Percentiles rank a stretch among this genome's conserved stretches.
Conservation (phyloP, 2,329 filamentous ascomycete genomes). For the Nemania sp. region DNA sequence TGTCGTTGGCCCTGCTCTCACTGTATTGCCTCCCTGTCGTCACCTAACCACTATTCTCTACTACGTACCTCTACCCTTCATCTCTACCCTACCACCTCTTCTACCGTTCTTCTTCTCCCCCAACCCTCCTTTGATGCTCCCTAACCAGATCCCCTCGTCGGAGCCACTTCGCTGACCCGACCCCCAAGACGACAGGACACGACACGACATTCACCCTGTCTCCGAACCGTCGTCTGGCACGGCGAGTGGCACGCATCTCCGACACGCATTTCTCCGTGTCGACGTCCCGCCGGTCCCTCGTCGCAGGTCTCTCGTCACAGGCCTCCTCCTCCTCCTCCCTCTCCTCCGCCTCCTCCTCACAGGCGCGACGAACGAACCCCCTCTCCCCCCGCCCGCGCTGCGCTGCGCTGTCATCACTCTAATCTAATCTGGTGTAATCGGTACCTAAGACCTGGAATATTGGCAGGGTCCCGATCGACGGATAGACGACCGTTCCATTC, state of each 20-base stretch:
- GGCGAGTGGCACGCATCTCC: constrained; percentile 21
- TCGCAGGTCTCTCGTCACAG: not conserved
- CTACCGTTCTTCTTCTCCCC: constrained; percentile 13
- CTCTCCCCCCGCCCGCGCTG: constrained; percentile 23
- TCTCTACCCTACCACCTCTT: not conserved
- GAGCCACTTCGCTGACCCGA: constrained; percentile 18
- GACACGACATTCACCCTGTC: too few relatives aligned
- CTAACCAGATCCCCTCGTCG: constrained; percentile 4
- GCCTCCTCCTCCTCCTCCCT: constrained; percentile 16
- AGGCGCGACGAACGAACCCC: constrained; percentile 7
- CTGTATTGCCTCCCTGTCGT: not conserved
- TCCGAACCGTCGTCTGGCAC: constrained; percentile 26
- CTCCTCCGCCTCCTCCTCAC: not conserved
- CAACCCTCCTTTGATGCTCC: not conserved
- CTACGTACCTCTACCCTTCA: not conserved
- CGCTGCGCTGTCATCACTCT: constrained; percentile 28
- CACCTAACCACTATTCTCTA: too few relatives aligned
- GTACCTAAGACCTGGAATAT: constrained; percentile 31
- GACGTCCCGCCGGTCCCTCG: not conserved
- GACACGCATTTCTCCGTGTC: constrained; percentile 15
- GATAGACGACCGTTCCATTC: constrained; percentile 13
- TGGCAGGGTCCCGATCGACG: constrained; percentile 26
- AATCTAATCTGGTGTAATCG: constrained; percentile 15
- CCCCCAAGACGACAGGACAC: constrained; percentile 2
- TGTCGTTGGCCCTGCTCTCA: constrained; percentile 3